Base-by-base conservation (phyloP, 2,329 filamentous ascomycete species). In the Scedosporium dehoogii region DNA sequence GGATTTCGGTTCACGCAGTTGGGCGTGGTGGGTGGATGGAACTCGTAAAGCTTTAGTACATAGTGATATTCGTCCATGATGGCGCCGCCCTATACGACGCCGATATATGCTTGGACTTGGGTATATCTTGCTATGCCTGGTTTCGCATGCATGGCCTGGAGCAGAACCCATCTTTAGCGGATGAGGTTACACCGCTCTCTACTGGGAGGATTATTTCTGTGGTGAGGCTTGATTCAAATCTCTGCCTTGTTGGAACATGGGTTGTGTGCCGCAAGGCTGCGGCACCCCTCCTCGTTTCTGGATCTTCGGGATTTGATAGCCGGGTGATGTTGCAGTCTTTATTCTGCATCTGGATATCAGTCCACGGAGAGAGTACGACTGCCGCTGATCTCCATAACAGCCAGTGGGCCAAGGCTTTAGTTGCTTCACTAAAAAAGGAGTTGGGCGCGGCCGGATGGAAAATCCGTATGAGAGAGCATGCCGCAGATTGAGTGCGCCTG, bases 31-130 rank as follows among this genome's bases (percentile, higher is more conserved):
- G 33, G 10, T 38, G 33, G 41, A 21, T 16, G 59, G 44, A 59
- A 42, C 51, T 60, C 44, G 59, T 60, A 60, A 60, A 60, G 59
- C n/a, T 60, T 60, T 60, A 60, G 59, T 60, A 60, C 59, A 60
- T 60, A 60, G 59, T 60, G 59, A 60, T 60, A 21, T 51, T 33
- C 44, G 59, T 60, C 59, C 59, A 60, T 60, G 59, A 51, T 16
- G 42, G 44, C 59, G 48, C 44, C n/a, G 12, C 23, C 46, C n/a
- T 55, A 23, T 27, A 55, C 23, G 25, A 25, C n/a, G 33, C 33
- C 18, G 14, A 25, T 29, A 6, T 38, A 23, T 53, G 6, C n/a
- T 33, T 21, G 46, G 59, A 46, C 23, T 51, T 60, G 59, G 59
- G 27, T 41, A 27, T n/a, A 12, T 58, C n/a, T 41, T 41, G 23